Evolutionary conservation across 306 rosid genomes (phyloP).

Genomic region (Erythrophleum fordii): DNA sequence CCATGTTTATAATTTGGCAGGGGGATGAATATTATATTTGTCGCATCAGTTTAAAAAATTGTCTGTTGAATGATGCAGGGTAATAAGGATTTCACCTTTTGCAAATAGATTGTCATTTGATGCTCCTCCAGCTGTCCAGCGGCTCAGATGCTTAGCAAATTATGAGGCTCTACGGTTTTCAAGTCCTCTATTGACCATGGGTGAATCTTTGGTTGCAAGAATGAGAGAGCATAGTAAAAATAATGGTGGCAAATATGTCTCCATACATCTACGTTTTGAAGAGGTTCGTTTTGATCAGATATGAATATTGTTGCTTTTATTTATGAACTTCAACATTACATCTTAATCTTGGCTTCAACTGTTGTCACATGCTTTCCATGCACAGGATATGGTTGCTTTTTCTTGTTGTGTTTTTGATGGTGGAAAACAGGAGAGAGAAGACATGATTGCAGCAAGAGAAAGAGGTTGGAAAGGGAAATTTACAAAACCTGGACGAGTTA

Average conservation of each 20-base stretch:
- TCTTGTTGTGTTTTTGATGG: constrained; percentile 96
- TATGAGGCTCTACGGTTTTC: constrained; percentile 85
- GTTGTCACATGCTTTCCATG: constrained; percentile 31
- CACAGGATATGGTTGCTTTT: constrained; percentile 99
- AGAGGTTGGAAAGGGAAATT: constrained; percentile 98
- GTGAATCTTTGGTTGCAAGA: constrained; percentile 80
- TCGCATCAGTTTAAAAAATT: background rate
- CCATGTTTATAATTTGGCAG: background rate
- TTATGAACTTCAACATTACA: constrained; percentile 18
- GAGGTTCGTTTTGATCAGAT: constrained; percentile 66
- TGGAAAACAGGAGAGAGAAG: constrained; percentile 74
- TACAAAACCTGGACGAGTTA: constrained; percentile 93
- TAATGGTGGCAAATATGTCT: constrained; percentile 87
- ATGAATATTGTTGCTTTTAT: constrained; percentile 23
- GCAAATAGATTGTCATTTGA: constrained; percentile 94
- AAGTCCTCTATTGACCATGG: constrained; percentile 66
- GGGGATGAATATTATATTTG: background rate
- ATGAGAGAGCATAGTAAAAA: constrained; percentile 84
- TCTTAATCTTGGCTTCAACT: constrained; percentile 36
- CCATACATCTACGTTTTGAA: constrained; percentile 98
- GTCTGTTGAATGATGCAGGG: constrained; percentile 53
- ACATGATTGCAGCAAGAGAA: constrained; percentile 95
- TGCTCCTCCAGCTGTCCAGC: constrained; percentile 93
- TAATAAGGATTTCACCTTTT: constrained; percentile 95
- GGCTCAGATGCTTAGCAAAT: constrained; percentile 93